Conservation (phyloP, 2,329 filamentous ascomycete genomes). For the Rhynchosporium graminicola region DNA sequence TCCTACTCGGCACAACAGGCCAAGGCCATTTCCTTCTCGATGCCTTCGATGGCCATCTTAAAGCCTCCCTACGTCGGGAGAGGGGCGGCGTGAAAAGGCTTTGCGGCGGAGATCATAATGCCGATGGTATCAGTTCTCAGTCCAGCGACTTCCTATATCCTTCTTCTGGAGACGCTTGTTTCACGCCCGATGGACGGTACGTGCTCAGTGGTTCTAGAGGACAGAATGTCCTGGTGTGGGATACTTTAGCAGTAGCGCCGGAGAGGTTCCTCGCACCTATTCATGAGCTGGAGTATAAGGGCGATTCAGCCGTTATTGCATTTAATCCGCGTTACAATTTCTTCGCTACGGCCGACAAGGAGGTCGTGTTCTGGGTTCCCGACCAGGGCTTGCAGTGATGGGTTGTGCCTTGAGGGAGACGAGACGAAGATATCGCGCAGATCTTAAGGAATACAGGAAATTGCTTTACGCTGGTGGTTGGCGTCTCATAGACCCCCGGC, state of each 20-base stretch:
- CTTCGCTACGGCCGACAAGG: conserved; percentile 85
- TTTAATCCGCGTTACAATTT: conserved; percentile 93
- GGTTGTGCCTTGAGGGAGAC: no score
- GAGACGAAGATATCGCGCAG: no score
- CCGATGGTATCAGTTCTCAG: conserved; percentile 33
- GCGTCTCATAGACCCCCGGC: neutral
- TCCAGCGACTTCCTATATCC: conserved; percentile 46
- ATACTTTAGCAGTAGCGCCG: conserved; percentile 61
- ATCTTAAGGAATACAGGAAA: no score
- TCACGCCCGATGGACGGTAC: conserved; percentile 86
- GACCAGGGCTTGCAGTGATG: conserved; percentile 47
- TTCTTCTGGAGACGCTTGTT: conserved; percentile 78
- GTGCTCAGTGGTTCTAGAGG: conserved; percentile 75
- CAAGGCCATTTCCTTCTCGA: conserved; percentile 90
- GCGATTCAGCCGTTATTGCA: conserved; percentile 72
- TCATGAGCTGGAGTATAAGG: conserved; percentile 65
- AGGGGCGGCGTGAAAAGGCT: conserved; percentile 55
- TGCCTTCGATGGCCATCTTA: conserved; percentile 80
- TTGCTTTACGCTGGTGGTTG: no score
- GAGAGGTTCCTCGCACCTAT: conserved; percentile 64
- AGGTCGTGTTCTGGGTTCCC: conserved; percentile 77
- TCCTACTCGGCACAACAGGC: conserved; percentile 82
- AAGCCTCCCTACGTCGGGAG: conserved; percentile 67
- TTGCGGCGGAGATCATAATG: conserved; percentile 52
- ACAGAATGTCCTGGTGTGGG: conserved; percentile 83